Base-by-base conservation (phyloP, 2,329 filamentous ascomycete genomes). In the Cryphonectria carpinicola region DNA sequence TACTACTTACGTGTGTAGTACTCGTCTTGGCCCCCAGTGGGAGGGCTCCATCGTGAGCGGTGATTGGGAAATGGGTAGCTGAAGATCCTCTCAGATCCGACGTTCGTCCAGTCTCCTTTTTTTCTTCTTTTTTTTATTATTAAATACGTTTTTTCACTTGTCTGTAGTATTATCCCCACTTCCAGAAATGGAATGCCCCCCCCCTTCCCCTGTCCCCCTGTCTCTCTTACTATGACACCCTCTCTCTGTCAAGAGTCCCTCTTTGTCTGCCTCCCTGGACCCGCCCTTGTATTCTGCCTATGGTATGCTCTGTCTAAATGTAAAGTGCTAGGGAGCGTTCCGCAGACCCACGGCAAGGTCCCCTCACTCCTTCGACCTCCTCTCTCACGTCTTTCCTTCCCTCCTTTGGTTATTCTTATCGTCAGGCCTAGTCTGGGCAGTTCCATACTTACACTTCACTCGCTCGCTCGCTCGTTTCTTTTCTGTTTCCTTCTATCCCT, bases 161-260 rank as follows among this genome's bases (percentile, higher is more conserved):
- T 46, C 14, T 62, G 56, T 46, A 14, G 41, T 35, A 66, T 67
- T 35, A 66, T 67, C 68, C 65, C 67, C 66, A 61, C 66, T 68
- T 37, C 71, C 71, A 43, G 67, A 71, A 71, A 72, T 70, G 71
- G 71, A 66, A 66, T 66, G 62, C 32, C 32, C 69, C 62, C 43
- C 66, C 54, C 63, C 7, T 64, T 46, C 63, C 54, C 54, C 56
- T 63, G 49, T 60, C 66, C 61, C 65, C 19, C 65, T 63, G 46
- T 69, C 67, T 61, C 67, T 67, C 63, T 71, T 64, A 46, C 32
- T 32, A 32, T 32, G 32, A 32, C 43, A 32, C 70, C 43, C 70
- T 63, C 46, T 49, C 19, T n/a, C 17, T 10, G 46, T 46, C 13
- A 46, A 46, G 19, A 49, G 46, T n/a, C 22, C 46, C 19, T 49